These are phyloP conservation scores for Afroboletus lepidellus DNA, from an alignment of 1,284 basidiomycete genomes.

Conservation along the genomic window DNA sequence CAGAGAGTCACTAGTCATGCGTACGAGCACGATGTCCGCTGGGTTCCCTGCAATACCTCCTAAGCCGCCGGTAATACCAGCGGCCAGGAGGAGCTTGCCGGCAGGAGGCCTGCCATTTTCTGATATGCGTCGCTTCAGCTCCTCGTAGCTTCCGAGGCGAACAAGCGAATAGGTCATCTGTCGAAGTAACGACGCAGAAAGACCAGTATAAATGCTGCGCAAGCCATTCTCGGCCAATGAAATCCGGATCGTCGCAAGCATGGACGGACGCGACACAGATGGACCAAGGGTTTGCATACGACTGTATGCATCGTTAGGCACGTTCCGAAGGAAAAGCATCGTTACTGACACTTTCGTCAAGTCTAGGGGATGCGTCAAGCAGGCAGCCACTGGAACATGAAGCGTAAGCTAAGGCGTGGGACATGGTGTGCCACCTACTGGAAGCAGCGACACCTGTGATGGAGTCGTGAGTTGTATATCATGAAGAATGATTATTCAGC, in stretches of 20 bases:
- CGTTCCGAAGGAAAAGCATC: background rate
- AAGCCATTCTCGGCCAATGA: conserved; percentile 64
- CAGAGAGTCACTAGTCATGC: conserved; percentile 86
- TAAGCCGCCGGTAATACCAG: conserved; percentile 72
- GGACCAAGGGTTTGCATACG: conserved; percentile 74
- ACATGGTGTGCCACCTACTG: conserved; percentile 45
- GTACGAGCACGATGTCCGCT: conserved; percentile 72
- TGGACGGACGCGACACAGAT: conserved; percentile 51
- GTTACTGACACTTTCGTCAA: conserved; percentile 77
- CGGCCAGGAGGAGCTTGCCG: conserved; percentile 57
- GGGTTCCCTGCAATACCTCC: conserved; percentile 82
- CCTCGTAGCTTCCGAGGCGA: conserved; percentile 83
- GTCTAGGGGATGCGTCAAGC: conserved; percentile 84
- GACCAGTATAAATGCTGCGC: conserved; percentile 76
- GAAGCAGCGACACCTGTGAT: conserved; percentile 69
- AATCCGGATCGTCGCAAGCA: conserved; percentile 52
- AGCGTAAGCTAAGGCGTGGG: conserved; percentile 1
- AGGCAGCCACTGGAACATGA: conserved; percentile 71
- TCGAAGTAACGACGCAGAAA: conserved; percentile 81
- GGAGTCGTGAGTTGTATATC: background rate
- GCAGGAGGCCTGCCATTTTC: conserved; percentile 49
- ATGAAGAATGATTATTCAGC: conserved; percentile 15
- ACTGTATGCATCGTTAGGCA: conserved; percentile 36
- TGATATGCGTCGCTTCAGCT: conserved; percentile 60
- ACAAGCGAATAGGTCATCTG: conserved; percentile 94